Evolutionary conservation across 2,329 filamentous ascomycete species (phyloP).

Genomic region (Claviceps africana): DNA sequence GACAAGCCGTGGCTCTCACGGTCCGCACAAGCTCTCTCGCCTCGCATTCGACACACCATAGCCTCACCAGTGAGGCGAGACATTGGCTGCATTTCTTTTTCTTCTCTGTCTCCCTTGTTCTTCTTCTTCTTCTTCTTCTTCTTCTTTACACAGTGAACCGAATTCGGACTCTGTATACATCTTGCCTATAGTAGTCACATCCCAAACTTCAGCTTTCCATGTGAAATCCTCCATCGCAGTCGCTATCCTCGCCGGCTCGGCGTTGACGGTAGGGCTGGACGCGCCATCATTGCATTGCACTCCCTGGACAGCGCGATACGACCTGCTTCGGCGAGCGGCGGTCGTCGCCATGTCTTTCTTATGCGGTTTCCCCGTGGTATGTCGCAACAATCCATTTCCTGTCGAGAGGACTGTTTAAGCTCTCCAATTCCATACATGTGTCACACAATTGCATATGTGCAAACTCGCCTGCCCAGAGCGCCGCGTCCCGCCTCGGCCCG

Average conservation of each 20-base stretch:
- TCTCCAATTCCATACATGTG: neutral
- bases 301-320: neutral
- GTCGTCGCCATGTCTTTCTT: slow-evolving; percentile 9
- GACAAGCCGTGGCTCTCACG: neutral
- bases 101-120: too few relatives aligned
- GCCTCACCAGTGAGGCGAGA: neutral
- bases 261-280: neutral
- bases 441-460: too few relatives aligned
- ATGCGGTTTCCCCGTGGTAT: slow-evolving; percentile 14
- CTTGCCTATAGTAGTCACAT: neutral
- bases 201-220: neutral
- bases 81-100: neutral
- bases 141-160: too few relatives aligned
- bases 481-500: neutral
- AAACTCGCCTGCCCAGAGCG: neutral
- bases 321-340: neutral
- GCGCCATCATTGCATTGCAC: neutral
- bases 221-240: neutral
- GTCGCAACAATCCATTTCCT: neutral
- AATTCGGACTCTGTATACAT: neutral
- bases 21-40: neutral
- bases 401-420: neutral
- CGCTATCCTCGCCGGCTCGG: neutral
- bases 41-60: neutral
- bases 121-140: too few relatives aligned